Evolutionary conservation across 345 rosid genomes (phyloP), one percentile per base, ranked within the genome.

Genomic region (Trapa incisa): DNA sequence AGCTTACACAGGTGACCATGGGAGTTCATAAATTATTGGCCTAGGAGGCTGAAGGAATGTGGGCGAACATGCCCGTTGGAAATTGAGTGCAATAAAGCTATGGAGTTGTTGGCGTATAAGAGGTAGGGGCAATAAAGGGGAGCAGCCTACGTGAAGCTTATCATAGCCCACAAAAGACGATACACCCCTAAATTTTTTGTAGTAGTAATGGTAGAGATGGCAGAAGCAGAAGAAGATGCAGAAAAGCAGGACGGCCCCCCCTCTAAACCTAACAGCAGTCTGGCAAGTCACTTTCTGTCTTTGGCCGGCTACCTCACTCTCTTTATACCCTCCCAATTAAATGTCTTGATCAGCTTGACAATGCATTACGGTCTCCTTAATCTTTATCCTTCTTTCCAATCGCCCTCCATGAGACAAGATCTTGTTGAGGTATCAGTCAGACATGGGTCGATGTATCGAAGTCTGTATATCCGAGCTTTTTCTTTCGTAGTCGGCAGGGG

Each of bases 271-370:
- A 45, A 11, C 48, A 45, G 33, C 45, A 45, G 71, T 42, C 60
- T 47, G 66, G 61, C 71, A 69, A 69, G 71, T 61, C 71, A 2
- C 66, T 69, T 69, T 61, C 71, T 69, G 66, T 37, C 29, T 22
- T 22, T 22, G 29, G 29, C 29, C 29, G 29, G 29, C 29, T 22
- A 22, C 0, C 29, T 22, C 29, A 22, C 66, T 22, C 35, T 11
- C n/a, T 6, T 14, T 29, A 8, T 60, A 36, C 37, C 43, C 42
- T 4, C 38, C 65, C 39, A 50, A 15, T 50, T 50, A 1, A 50
- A 50, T 50, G 29, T 15, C 14, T 47, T 47, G 53, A 3, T 50
- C 22, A 3, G 6, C n/a, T 17, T 29, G 15, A 50, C 56, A 45
- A 45, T 45, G 48, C 12, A 3, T 45, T 45, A 11, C 7, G 13